These are phyloP conservation scores for Penicillium verhagenii DNA, from an alignment of 495 filamentous ascomycete genomes.

Conservation along the genomic window DNA sequence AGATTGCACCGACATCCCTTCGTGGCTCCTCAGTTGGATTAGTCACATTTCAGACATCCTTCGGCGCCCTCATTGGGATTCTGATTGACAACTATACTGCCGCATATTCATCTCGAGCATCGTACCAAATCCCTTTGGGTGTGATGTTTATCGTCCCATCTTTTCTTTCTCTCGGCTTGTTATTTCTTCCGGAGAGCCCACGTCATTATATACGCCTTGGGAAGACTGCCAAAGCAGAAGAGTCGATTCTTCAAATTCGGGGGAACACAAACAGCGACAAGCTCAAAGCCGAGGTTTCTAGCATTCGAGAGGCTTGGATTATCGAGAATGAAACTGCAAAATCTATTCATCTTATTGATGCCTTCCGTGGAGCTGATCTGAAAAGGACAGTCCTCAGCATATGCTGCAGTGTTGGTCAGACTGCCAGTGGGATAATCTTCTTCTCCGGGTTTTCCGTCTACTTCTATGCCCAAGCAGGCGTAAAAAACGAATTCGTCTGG, in stretches of 20 bases:
- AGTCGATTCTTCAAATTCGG: neutral
- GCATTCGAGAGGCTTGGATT: neutral
- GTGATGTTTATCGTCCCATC: neutral
- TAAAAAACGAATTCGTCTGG: neutral
- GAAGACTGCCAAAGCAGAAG: neutral
- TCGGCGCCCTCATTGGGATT: constrained; percentile 3
- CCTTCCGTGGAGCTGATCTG: neutral
- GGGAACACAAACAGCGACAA: neutral
- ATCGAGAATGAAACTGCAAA: neutral
- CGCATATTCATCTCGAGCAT: neutral
- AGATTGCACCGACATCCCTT: constrained; percentile 1
- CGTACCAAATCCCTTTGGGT: neutral
- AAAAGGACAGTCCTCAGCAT: neutral
- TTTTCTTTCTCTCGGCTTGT: neutral
- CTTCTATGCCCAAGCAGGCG: constrained; percentile 2
- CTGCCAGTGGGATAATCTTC: neutral
- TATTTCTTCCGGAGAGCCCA: neutral
- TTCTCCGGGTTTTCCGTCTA: neutral
- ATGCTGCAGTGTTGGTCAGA: neutral
- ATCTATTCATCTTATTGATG: neutral
- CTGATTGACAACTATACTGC: constrained; percentile 2
- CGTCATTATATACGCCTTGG: neutral
- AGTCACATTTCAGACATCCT: constrained; percentile 2
- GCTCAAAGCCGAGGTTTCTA: neutral
- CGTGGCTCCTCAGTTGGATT: constrained; percentile 1